Conservation (phyloP, 768 basidiomycete genomes). For the Boletus fagicola region DNA sequence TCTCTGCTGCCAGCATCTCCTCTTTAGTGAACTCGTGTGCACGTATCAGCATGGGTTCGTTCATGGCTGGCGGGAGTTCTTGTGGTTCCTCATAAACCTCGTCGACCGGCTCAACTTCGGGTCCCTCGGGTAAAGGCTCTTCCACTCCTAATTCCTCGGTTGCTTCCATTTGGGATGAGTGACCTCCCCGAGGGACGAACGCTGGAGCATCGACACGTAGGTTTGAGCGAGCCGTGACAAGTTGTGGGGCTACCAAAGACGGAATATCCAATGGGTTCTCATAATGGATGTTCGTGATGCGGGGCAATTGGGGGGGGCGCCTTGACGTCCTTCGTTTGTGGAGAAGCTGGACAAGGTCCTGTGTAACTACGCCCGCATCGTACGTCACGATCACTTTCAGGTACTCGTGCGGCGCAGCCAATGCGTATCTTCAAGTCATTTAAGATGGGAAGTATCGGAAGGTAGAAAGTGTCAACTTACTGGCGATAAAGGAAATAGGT, state of each 20-base stretch:
- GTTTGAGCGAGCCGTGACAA: constrained; percentile 12
- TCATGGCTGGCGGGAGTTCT: constrained; percentile 5
- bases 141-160: neutral
- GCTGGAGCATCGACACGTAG: constrained; percentile 15
- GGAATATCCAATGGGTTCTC: constrained; percentile 31
- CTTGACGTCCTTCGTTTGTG: constrained; percentile 8
- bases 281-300: constrained; percentile 35
- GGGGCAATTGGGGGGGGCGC: neutral
- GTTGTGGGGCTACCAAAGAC: constrained; percentile 22
- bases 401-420: constrained; percentile 1
- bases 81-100: constrained; percentile 15
- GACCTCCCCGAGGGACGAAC: constrained; percentile 11
- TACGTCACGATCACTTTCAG: constrained; percentile 11
- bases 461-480: neutral
- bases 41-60: constrained; percentile 16
- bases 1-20: constrained; percentile 26
- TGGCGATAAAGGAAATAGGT: constrained; percentile 4
- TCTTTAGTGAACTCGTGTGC: constrained; percentile 24
- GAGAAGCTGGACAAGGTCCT: constrained; percentile 25
- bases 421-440: neutral
- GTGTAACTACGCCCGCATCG: constrained; percentile 2
- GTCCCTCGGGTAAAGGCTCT: neutral
- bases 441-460: neutral
- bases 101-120: constrained; percentile 4
- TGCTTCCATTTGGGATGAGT: neutral